Percentiles rank a stretch among this genome's conserved stretches.
Conservation (phyloP, 2,329 filamentous ascomycete species). For the Curvularia lunata region DNA sequence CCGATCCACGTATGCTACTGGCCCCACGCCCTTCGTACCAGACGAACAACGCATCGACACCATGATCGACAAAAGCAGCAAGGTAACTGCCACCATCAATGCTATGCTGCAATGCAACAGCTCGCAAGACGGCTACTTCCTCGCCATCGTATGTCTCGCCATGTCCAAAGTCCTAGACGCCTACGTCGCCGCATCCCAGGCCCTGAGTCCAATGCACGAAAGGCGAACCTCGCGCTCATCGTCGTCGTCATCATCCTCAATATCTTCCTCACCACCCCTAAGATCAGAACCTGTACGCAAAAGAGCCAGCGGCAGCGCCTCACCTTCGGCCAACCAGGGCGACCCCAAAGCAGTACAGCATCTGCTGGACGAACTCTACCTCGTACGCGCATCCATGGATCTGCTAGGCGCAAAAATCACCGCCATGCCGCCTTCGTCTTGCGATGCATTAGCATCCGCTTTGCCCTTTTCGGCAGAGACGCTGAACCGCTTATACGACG, state of each 20-base stretch:
- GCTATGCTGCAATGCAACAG: not conserved
- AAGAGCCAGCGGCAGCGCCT: not conserved
- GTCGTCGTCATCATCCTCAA: not conserved
- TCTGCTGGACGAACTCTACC: not conserved
- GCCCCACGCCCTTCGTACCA: not conserved
- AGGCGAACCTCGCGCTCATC: not conserved
- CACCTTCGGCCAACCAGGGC: not conserved
- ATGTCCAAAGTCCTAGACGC: constrained; percentile 2
- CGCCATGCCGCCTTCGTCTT: not conserved
- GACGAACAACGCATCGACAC: not conserved
- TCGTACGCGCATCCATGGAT: not conserved
- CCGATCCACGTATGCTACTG: not conserved
- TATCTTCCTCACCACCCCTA: not conserved
- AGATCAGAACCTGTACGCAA: not conserved
- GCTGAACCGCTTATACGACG: not conserved
- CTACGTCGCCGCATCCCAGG: not conserved
- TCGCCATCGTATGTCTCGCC: not conserved
- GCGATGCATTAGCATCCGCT: not conserved
- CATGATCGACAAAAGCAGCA: not conserved
- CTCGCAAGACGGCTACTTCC: not conserved
- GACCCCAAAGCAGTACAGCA: not conserved
- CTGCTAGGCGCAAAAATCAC: not conserved
- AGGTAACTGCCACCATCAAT: not conserved
- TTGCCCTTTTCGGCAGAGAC: not conserved
- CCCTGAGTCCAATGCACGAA: not conserved